Conservation (phyloP, 352 stramenopile species). For the Phytophthora citricola region DNA sequence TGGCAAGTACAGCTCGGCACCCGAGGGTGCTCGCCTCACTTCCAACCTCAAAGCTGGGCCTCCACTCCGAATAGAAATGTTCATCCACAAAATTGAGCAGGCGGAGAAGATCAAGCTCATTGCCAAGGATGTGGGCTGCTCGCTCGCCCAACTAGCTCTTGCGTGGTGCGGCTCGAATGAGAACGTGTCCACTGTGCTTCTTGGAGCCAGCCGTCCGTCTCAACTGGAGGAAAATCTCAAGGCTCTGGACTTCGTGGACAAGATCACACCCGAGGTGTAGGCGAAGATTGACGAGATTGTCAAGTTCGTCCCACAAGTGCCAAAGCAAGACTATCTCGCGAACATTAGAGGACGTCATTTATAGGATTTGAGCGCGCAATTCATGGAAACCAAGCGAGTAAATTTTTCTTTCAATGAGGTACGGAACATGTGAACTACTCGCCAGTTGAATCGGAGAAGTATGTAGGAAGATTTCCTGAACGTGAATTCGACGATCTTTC, state of each 20-base stretch:
- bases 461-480: too few relatives aligned
- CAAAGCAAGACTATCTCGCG: neutral
- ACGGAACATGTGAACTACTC: too few relatives aligned
- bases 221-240: slow-evolving; percentile 22
- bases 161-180: slow-evolving; percentile 13
- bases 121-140: slow-evolving; percentile 9
- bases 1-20: slow-evolving; percentile 12
- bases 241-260: slow-evolving; percentile 9
- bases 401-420: too few relatives aligned
- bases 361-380: neutral
- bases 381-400: too few relatives aligned
- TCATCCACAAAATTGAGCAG: neutral
- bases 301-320: slow-evolving; percentile 8
- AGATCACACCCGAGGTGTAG: slow-evolving; percentile 15
- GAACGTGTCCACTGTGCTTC: slow-evolving; percentile 17
- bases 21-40: slow-evolving; percentile 25
- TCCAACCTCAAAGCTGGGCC: slow-evolving; percentile 38
- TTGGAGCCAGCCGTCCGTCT: slow-evolving; percentile 12
- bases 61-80: slow-evolving; percentile 30
- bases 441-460: too few relatives aligned
- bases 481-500: too few relatives aligned
- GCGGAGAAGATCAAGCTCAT: slow-evolving; percentile 15
- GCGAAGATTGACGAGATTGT: slow-evolving; percentile 13
- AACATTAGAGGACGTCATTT: slow-evolving; percentile 12
- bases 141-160: slow-evolving; percentile 15